Evolutionary conservation across 2,329 filamentous ascomycete genomes (phyloP).

Genomic region (Amauroascus niger): DNA sequence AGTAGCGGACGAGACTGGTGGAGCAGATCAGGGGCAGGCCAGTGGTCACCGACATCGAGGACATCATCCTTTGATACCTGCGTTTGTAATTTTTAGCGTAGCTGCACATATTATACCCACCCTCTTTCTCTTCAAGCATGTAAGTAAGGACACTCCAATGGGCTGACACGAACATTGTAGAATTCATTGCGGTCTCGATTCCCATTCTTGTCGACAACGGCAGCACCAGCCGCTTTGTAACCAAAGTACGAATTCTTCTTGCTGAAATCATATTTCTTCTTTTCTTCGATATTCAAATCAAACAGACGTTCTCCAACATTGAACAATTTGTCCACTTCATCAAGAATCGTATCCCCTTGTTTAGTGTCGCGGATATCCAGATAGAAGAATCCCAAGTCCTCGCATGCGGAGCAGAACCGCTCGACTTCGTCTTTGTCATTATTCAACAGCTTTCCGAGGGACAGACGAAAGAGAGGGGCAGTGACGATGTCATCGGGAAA

Average conservation of each 20-base stretch:
- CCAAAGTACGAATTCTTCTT: slow-evolving; percentile 45
- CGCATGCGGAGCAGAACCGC: slow-evolving; percentile 33
- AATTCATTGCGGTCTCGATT: slow-evolving; percentile 46
- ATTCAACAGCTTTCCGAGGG: slow-evolving; percentile 31
- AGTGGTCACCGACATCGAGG: slow-evolving; percentile 29
- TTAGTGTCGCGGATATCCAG: slow-evolving; percentile 38
- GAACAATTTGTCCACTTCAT: slow-evolving; percentile 40
- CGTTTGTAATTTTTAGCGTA: background rate
- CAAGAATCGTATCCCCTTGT: slow-evolving; percentile 34
- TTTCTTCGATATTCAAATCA: slow-evolving; percentile 42
- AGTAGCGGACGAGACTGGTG: slow-evolving; percentile 30
- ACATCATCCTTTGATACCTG: slow-evolving; percentile 47
- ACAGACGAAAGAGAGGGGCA: slow-evolving; percentile 38
- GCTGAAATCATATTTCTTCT: slow-evolving; percentile 47
- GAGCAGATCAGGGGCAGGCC: slow-evolving; percentile 39
- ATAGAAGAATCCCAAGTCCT: slow-evolving; percentile 50
- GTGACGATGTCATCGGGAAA: slow-evolving; percentile 37
- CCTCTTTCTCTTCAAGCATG: too few relatives aligned
- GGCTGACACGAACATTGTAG: slow-evolving; percentile 39
- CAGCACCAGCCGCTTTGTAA: slow-evolving; percentile 43
- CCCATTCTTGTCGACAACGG: slow-evolving; percentile 40
- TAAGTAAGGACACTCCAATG: too few relatives aligned
- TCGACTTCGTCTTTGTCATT: slow-evolving; percentile 29
- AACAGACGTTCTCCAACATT: slow-evolving; percentile 40
- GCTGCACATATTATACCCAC: background rate